Evolutionary conservation across 2,329 filamentous ascomycete genomes (phyloP), one percentile per base, ranked within the genome.

Genomic region (Colletotrichum sp.): DNA sequence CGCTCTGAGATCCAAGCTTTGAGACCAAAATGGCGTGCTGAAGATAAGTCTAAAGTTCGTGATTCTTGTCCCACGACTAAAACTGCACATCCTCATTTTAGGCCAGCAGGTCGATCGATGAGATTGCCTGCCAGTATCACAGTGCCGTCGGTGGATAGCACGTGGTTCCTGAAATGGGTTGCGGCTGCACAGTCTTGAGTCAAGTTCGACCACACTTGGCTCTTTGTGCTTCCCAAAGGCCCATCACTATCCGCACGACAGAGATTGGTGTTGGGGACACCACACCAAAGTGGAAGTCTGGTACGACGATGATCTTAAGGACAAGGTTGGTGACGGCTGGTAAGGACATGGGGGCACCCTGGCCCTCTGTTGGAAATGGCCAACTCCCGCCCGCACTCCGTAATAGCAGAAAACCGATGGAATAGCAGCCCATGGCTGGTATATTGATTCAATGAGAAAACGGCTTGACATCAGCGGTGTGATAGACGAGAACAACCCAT

Each of bases 171-270:
- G 55, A n/a, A 62, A 58, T 13, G 27, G 38, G 8, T 51, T 66
- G 54, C 27, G 27, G 43, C 55, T 72, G 71, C 68, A 58, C 34
- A 16, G 55, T 65, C 68, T 66, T 31, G 71, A 73, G 71, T 67
- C 68, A 73, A 71, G 71, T 66, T 61, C 57, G 57, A 34, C 71
- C 51, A 61, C 29, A 58, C 43, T 71, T 70, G 68, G 66, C 68
- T 73, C 62, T 73, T 51, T 36, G 27, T 33, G 24, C 33, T 38
- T 21, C 21, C 27, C 12, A 18, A 59, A 33, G 38, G 47, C 43
- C 71, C 67, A 62, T 70, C 55, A 62, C 54, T 66, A 16, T 61
- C 55, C 18, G 36, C 54, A 38, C 54, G 61, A 54, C 62, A 71
- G 62, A 31, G 54, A 33, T 61, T 21, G 67, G 11, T 47, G 29